phyloP scores from a whole-genome alignment of 768 basidiomycete genomes.

The Austroboletus eburneus region DNA sequence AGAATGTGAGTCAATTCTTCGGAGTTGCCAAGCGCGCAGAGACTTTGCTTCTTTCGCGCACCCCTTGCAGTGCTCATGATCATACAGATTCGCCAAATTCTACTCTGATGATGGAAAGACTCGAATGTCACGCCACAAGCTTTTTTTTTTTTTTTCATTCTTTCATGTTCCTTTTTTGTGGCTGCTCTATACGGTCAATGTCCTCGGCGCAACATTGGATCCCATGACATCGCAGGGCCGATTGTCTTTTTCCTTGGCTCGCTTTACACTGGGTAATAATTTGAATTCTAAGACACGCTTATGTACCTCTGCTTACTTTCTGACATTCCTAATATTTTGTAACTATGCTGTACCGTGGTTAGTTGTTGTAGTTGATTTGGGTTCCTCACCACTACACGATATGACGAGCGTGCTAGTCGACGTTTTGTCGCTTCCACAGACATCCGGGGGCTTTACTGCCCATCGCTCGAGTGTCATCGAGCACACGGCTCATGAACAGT shows the following conservation, averaged over 20 bases:
- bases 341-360: too few species aligned
- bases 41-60: background rate
- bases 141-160: background rate
- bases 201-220: too few species aligned
- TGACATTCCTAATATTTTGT: too few species aligned
- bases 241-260: too few species aligned
- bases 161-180: background rate
- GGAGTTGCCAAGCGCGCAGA: background rate
- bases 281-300: too few species aligned
- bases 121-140: background rate
- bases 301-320: too few species aligned
- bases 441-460: constrained; percentile 47
- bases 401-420: constrained; percentile 38
- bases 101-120: constrained; percentile 35
- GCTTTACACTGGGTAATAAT: too few species aligned
- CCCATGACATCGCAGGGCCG: too few species aligned
- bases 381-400: background rate
- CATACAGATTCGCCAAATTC: constrained; percentile 46
- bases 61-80: background rate
- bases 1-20: constrained; percentile 51
- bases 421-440: constrained; percentile 46
- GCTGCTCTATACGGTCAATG: too few species aligned
- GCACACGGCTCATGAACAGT: constrained; percentile 34
- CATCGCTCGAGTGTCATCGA: constrained; percentile 37
- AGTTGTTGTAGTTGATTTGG: too few species aligned